Base-by-base conservation (phyloP, 108 stramenopile genomes). In the Nannochloropsis gaditana region DNA sequence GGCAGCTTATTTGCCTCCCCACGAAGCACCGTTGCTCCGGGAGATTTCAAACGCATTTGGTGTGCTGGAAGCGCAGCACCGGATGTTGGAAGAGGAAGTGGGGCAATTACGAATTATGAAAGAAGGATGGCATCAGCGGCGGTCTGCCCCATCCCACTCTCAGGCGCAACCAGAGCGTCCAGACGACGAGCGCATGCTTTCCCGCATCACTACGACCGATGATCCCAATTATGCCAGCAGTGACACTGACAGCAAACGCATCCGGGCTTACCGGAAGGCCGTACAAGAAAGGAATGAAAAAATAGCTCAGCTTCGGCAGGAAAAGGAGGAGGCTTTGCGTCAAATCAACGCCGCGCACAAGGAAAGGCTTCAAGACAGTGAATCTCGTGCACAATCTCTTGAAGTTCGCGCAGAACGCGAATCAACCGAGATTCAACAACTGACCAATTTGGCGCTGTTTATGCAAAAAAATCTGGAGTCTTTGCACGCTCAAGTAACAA, bases 231-330 rank as follows among this genome's bases (percentile, higher is more conserved):
- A 1, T 31, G 31, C 31, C 31, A 73, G 59, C 59, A 0, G 5
- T 2, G n/a, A 6, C 15, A 73, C 5, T 2, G 59, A n/a, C 59
- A 73, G 59, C 59, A 73, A 73, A n/a, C 59, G 59, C 6, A 73
- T 73, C 59, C 59, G n/a, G 59, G 59, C 59, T 73, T 73, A 73
- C n/a, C 59, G 59, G 19, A 73, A 73, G 59, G 59, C 59, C 15
- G 59, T 73, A 2, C 59, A 73, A 8, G 59, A 73, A n/a, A 15
- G 59, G n/a, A 73, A 73, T n/a, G 59, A 73, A 15, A 73, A 73
- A n/a, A 73, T 73, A n/a, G 59, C 59, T 73, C 59, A 73, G 59
- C 59, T 73, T 15, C 15, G 59, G 59, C 59, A 73, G 59, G 59
- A 73, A n/a, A 73, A 73, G 59, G 59, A 73, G 6, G 59, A 73